Evolutionary conservation across 1,284 basidiomycete species (phyloP).

Genomic region (Phylloboletellus chloephorus): DNA sequence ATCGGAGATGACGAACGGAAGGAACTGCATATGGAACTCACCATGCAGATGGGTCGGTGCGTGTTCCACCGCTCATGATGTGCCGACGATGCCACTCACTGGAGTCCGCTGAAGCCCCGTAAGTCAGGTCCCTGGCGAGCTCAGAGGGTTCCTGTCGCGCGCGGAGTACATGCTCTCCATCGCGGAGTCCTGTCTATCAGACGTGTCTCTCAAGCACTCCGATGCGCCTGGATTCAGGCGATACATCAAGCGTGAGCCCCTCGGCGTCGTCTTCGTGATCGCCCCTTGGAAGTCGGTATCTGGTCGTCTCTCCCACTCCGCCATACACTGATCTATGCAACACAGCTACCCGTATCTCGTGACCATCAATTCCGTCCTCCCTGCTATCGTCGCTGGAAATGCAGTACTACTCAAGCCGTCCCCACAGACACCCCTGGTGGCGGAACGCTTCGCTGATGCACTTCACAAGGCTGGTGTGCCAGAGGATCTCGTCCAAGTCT

Average conservation of each 20-base stretch:
- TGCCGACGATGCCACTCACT: not conserved
- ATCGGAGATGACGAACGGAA: conserved; percentile 34
- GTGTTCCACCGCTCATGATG: conserved; percentile 17
- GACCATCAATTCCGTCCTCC: conserved; percentile 85
- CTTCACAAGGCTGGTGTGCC: conserved; percentile 76
- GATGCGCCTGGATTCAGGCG: conserved; percentile 80
- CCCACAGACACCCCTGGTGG: conserved; percentile 87
- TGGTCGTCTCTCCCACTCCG: not conserved
- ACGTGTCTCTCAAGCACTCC: conserved; percentile 68
- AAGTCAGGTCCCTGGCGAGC: conserved; percentile 71
- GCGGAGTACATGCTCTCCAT: conserved; percentile 84
- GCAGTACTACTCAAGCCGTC: conserved; percentile 89
- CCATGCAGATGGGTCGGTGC: conserved; percentile 74
- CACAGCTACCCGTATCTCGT: conserved; percentile 83
- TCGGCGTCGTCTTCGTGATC: conserved; percentile 86
- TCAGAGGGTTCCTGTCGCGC: conserved; percentile 76
- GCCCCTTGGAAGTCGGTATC: conserved; percentile 82
- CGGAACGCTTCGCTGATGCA: conserved; percentile 73
- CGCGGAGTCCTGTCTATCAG: conserved; percentile 71
- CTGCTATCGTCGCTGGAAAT: conserved; percentile 86
- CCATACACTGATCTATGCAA: conserved; percentile 2
- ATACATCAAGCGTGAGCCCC: conserved; percentile 75
- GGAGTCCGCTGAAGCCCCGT: conserved; percentile 54
- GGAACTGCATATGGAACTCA: conserved; percentile 49
- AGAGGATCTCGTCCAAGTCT: conserved; percentile 67